A percentile compares a stretch with the other conserved stretches of the same genome.
Conservation (phyloP, 768 basidiomycete species). For the Mycena albidolilacea region DNA sequence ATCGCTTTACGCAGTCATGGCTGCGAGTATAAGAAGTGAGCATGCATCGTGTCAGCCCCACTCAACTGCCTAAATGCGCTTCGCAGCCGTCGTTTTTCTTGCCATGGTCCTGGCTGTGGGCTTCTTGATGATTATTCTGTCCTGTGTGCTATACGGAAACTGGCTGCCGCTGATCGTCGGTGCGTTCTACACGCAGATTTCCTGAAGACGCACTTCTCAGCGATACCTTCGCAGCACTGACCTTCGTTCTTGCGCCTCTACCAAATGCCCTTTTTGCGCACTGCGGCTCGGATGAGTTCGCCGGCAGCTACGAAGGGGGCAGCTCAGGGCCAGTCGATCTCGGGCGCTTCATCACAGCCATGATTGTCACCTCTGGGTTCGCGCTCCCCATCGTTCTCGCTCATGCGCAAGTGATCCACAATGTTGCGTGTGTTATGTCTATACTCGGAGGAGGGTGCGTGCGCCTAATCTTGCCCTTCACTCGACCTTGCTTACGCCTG, state of each 20-base stretch:
- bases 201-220: conserved; percentile 4
- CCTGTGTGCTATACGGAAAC: conserved; percentile 95
- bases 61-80: conserved; percentile 11
- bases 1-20: conserved; percentile 54
- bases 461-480: conserved; percentile 21
- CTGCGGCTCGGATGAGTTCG: conserved; percentile 92
- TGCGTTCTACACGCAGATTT: conserved; percentile 55
- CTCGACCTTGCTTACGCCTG: conserved; percentile 12
- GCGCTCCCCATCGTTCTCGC: conserved; percentile 93
- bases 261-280: conserved; percentile 96
- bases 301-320: conserved; percentile 75
- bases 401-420: conserved; percentile 89
- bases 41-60: conserved; percentile 40
- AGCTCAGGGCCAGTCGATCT: conserved; percentile 82
- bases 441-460: conserved; percentile 92
- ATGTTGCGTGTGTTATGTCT: conserved; percentile 93
- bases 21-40: conserved; percentile 81
- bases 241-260: conserved; percentile 94
- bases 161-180: conserved; percentile 98
- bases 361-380: conserved; percentile 93
- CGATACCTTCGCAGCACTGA: conserved; percentile 75
- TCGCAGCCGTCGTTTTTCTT: conserved; percentile 91
- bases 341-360: conserved; percentile 93
- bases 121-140: conserved; percentile 97
- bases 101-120: conserved; percentile 98